These are phyloP conservation scores for Tetracentron sinense DNA, from an alignment of 164 flowering plant species.

Conservation along the genomic window DNA sequence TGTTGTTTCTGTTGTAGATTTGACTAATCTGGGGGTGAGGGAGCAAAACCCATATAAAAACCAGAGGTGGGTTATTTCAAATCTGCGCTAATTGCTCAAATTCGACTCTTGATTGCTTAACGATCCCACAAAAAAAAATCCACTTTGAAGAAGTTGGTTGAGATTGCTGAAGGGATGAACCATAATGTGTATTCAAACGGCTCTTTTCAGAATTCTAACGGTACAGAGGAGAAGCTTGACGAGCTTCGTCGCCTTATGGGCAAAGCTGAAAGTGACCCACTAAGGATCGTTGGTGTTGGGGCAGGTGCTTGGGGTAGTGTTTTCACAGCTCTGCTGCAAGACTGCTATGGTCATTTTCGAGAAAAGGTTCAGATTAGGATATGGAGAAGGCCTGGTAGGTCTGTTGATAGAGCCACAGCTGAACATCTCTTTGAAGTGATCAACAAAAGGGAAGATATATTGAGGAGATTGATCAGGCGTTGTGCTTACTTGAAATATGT, in stretches of 20 bases:
- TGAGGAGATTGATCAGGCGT: conserved; percentile 75
- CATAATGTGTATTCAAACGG: conserved; percentile 35
- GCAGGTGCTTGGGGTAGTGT: conserved; percentile 81
- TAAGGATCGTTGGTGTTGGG: conserved; percentile 58
- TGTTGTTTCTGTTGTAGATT: background rate
- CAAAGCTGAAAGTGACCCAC: conserved; percentile 49
- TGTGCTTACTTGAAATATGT: conserved; percentile 91
- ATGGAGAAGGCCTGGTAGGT: conserved; percentile 80
- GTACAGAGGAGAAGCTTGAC: conserved; percentile 49
- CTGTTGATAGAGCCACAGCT: conserved; percentile 72
- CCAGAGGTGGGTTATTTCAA: background rate
- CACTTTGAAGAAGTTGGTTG: conserved; percentile 53
- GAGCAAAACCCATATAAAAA: background rate
- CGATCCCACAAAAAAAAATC: background rate
- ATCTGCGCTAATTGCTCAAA: background rate
- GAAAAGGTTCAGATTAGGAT: conserved; percentile 71
- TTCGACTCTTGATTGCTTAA: background rate
- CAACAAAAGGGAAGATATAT: conserved; percentile 70
- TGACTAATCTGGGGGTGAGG: background rate
- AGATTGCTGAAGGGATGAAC: conserved; percentile 20
- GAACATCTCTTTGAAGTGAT: conserved; percentile 71
- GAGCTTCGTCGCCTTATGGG: conserved; percentile 49
- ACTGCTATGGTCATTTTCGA: conserved; percentile 51
- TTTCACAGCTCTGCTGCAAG: conserved; percentile 57
- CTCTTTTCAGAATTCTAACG: conserved; percentile 31